Evolutionary conservation across 768 basidiomycete genomes (phyloP).

Genomic region (Termitomyces sp.): DNA sequence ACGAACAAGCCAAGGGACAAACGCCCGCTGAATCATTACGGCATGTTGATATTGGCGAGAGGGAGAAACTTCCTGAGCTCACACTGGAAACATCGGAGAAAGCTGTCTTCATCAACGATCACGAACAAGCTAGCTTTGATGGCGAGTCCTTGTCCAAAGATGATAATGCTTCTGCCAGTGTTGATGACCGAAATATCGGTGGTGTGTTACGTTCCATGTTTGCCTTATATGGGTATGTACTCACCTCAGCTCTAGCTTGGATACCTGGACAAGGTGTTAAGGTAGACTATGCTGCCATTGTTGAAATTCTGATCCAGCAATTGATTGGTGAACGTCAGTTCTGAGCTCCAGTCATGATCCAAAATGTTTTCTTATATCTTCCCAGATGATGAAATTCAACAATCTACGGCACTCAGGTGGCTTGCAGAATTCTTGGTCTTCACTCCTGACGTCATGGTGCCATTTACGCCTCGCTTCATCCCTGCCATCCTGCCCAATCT

Average conservation of each 20-base stretch:
- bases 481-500: slow-evolving; percentile 93
- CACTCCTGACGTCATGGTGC: slow-evolving; percentile 88
- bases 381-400: slow-evolving; percentile 90
- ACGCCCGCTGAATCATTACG: slow-evolving; percentile 39
- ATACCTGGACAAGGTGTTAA: slow-evolving; percentile 90
- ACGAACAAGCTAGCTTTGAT: slow-evolving; percentile 37
- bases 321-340: slow-evolving; percentile 77
- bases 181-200: slow-evolving; percentile 60
- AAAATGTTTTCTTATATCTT: slow-evolving; percentile 1
- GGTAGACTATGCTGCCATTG: slow-evolving; percentile 87
- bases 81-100: slow-evolving; percentile 55
- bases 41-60: slow-evolving; percentile 29
- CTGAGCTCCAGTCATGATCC: neutral
- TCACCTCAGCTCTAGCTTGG: slow-evolving; percentile 54
- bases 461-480: slow-evolving; percentile 90
- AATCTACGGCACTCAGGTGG: slow-evolving; percentile 93
- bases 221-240: slow-evolving; percentile 1
- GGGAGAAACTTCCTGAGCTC: slow-evolving; percentile 57
- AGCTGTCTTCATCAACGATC: slow-evolving; percentile 52
- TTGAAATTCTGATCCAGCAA: slow-evolving; percentile 90
- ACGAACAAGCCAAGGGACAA: slow-evolving; percentile 47
- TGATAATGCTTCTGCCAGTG: slow-evolving; percentile 39
- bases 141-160: slow-evolving; percentile 38
- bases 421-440: slow-evolving; percentile 86
- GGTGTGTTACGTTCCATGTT: slow-evolving; percentile 34